Percentiles rank a stretch among this genome's conserved stretches.
phyloP scores from a whole-genome alignment of 2,329 filamentous ascomycete genomes.

The Paecilomyces sp. region DNA sequence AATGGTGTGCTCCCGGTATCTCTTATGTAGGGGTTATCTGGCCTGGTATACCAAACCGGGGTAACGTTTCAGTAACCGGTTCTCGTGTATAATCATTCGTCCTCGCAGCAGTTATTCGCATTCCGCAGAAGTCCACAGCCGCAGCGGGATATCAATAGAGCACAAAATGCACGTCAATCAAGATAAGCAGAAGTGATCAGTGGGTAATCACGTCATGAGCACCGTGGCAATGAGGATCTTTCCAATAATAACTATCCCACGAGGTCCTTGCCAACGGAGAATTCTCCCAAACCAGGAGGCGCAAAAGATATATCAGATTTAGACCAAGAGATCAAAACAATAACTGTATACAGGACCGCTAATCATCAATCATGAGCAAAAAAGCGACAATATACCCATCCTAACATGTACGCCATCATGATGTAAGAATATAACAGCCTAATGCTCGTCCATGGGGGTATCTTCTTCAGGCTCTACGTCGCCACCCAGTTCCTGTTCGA shows the following conservation, averaged over 20 bases:
- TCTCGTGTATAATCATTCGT: not conserved
- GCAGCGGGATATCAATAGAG: not conserved
- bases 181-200: not conserved
- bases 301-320: not conserved
- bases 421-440: not conserved
- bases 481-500: conserved; percentile 74
- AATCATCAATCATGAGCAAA: conserved; percentile 5
- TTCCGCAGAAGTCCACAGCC: not conserved
- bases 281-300: not conserved
- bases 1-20: not conserved
- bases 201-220: not conserved
- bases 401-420: not conserved
- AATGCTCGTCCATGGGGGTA: conserved; percentile 7
- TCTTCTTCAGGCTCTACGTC: conserved; percentile 44
- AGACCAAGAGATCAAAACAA: not conserved
- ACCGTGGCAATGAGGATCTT: not conserved
- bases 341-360: not conserved
- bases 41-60: not conserved
- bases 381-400: not conserved
- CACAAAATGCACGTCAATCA: not conserved
- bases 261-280: not conserved
- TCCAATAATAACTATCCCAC: not conserved
- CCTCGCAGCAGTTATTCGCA: not conserved
- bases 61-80: not conserved
- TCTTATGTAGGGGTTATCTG: not conserved